These are phyloP conservation scores for Paecilomyces sp. DNA, from an alignment of 2,329 filamentous ascomycete genomes.

Conservation along the genomic window DNA sequence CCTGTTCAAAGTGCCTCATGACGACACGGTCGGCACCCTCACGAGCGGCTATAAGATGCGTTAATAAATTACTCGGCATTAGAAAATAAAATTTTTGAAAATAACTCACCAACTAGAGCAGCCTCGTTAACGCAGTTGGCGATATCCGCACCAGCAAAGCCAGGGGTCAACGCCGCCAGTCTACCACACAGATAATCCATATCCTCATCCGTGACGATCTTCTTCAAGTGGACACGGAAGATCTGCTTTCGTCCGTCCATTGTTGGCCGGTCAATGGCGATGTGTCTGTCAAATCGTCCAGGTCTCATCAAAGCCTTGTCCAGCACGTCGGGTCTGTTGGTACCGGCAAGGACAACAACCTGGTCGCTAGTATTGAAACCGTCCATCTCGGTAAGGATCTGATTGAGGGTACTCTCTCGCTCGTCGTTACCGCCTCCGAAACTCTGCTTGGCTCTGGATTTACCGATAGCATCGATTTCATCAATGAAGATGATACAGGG, in stretches of 20 bases:
- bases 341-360: slow-evolving; percentile 93
- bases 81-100: too few relatives aligned
- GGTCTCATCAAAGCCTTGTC: slow-evolving; percentile 95
- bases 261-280: slow-evolving; percentile 86
- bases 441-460: slow-evolving; percentile 74
- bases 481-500: slow-evolving; percentile 99
- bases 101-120: slow-evolving; percentile 74
- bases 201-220: slow-evolving; percentile 90
- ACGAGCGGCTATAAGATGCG: slow-evolving; percentile 61
- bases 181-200: slow-evolving; percentile 80
- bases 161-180: slow-evolving; percentile 84
- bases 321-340: slow-evolving; percentile 88
- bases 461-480: slow-evolving; percentile 96
- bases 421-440: slow-evolving; percentile 93
- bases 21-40: slow-evolving; percentile 70
- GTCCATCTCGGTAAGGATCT: slow-evolving; percentile 98
- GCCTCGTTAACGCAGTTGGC: slow-evolving; percentile 98
- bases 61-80: slow-evolving; percentile 29
- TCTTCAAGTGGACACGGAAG: slow-evolving; percentile 87
- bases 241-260: slow-evolving; percentile 97
- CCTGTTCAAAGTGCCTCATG: slow-evolving; percentile 92
- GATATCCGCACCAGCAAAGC: slow-evolving; percentile 96
- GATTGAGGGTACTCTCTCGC: slow-evolving; percentile 92
- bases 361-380: slow-evolving; percentile 97
- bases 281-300: slow-evolving; percentile 94